Evolutionary conservation across 1,139 yeast genomes (phyloP).

Genomic region (Hansenula sp.): DNA sequence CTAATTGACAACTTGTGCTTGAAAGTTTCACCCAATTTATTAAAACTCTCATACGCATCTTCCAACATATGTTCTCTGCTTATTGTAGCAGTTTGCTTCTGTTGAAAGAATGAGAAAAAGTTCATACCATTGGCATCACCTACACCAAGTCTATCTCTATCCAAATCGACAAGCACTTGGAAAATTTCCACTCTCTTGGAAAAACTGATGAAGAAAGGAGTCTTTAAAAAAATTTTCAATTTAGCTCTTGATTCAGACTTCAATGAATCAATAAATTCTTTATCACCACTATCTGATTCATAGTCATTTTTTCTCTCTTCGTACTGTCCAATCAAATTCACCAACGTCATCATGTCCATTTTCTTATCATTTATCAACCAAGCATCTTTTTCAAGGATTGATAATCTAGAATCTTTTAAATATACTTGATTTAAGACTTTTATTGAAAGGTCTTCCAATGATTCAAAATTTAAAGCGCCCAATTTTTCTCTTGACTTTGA

Average conservation of each 20-base stretch:
- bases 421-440: slow-evolving; percentile 65
- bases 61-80: slow-evolving; percentile 65
- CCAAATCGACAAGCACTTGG: slow-evolving; percentile 56
- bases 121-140: slow-evolving; percentile 9
- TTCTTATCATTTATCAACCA: slow-evolving; percentile 15
- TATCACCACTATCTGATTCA: slow-evolving; percentile 18
- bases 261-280: slow-evolving; percentile 12
- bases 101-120: not conserved
- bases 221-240: slow-evolving; percentile 50
- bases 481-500: slow-evolving; percentile 4
- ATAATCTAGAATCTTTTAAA: slow-evolving; percentile 60
- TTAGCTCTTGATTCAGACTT: slow-evolving; percentile 17
- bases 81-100: slow-evolving; percentile 45
- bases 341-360: slow-evolving; percentile 8
- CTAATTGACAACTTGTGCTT: slow-evolving; percentile 59
- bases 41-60: slow-evolving; percentile 67
- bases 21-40: slow-evolving; percentile 43
- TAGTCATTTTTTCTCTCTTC: slow-evolving; percentile 19
- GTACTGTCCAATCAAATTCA: slow-evolving; percentile 11
- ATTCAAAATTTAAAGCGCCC: not conserved
- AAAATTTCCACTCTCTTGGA: slow-evolving; percentile 68
- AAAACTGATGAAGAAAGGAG: slow-evolving; percentile 81
- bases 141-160: slow-evolving; percentile 32
- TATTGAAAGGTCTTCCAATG: slow-evolving; percentile 34
- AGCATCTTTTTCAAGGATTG: slow-evolving; percentile 19